These are phyloP conservation scores for Didymella segeticola DNA, from an alignment of 2,329 filamentous ascomycete genomes.

Conservation along the genomic window DNA sequence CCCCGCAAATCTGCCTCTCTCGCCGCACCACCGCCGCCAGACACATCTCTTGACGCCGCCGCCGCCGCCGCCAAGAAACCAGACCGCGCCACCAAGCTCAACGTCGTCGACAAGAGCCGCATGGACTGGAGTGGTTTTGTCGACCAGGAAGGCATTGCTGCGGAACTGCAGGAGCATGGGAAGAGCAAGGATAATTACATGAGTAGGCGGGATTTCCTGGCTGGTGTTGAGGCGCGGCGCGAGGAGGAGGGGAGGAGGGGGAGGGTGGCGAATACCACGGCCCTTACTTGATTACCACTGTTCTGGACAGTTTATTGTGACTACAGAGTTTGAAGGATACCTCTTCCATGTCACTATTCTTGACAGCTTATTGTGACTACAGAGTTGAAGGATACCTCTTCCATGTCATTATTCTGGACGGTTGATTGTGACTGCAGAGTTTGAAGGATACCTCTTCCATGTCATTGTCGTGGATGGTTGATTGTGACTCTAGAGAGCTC, in stretches of 20 bases:
- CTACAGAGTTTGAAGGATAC: too few relatives aligned
- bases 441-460: too few relatives aligned
- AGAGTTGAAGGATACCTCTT: too few relatives aligned
- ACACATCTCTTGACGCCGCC: too few relatives aligned
- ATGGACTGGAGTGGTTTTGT: constrained; percentile 71
- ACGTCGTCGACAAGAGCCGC: constrained; percentile 70
- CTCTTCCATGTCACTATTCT: too few relatives aligned
- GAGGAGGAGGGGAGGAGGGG: constrained; percentile 63
- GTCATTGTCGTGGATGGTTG: too few relatives aligned
- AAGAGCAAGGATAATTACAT: constrained; percentile 68
- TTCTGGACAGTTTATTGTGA: too few relatives aligned
- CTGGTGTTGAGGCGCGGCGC: constrained; percentile 61
- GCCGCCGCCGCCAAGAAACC: constrained; percentile 24
- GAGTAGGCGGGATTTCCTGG: constrained; percentile 68
- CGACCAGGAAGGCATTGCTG: constrained; percentile 65
- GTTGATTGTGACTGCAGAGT: too few relatives aligned
- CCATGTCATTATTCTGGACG: too few relatives aligned
- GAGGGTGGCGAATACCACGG: constrained; percentile 41
- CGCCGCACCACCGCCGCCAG: constrained; percentile 22
- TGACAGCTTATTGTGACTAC: too few relatives aligned
- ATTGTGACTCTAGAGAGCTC: too few relatives aligned
- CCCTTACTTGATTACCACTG: too few relatives aligned
- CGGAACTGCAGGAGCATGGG: constrained; percentile 66
- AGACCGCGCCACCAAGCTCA: constrained; percentile 64
- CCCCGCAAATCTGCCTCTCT: constrained; percentile 33